These are phyloP conservation scores for Bacidia rubella DNA, from an alignment of 495 filamentous ascomycete species.

Conservation along the genomic window DNA sequence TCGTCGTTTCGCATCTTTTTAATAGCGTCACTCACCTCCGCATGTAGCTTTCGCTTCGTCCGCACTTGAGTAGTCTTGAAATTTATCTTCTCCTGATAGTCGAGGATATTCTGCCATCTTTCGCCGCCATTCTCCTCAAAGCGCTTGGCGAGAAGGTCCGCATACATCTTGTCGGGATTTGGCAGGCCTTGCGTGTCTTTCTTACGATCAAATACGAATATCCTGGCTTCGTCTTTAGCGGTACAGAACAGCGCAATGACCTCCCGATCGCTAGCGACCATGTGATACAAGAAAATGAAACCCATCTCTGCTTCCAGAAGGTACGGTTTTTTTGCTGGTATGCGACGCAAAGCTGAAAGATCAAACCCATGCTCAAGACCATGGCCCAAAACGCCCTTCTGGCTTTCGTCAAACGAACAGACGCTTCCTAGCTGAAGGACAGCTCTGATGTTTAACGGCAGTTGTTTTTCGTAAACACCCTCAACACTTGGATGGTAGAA, in stretches of 20 bases:
- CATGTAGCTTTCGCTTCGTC: constrained; percentile 72
- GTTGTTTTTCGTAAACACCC: constrained; percentile 88
- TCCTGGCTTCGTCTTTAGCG: constrained; percentile 59
- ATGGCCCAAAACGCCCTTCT: constrained; percentile 81
- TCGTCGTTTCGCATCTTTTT: constrained; percentile 85
- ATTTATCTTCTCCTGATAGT: constrained; percentile 74
- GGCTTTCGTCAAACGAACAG: constrained; percentile 90
- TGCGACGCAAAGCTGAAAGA: constrained; percentile 56
- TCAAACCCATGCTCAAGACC: constrained; percentile 92
- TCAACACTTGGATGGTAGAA: constrained; percentile 92
- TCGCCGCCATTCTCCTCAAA: constrained; percentile 52
- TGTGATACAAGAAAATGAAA: constrained; percentile 85
- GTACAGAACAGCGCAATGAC: constrained; percentile 91
- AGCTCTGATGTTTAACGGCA: constrained; percentile 72
- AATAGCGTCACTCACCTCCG: constrained; percentile 70
- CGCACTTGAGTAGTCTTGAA: constrained; percentile 82
- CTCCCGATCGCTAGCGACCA: constrained; percentile 77
- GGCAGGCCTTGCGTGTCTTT: constrained; percentile 72
- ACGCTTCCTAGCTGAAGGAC: constrained; percentile 77
- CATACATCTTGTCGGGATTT: constrained; percentile 81
- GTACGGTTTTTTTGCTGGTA: constrained; percentile 55
- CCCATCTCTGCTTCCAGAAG: constrained; percentile 50
- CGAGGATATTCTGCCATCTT: constrained; percentile 63
- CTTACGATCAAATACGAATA: constrained; percentile 69
- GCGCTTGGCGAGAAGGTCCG: constrained; percentile 53